Evolutionary conservation across 192 early-diverging fungal genomes (phyloP), one percentile per base, ranked within the genome.

Genomic region (Coemansia sp.): DNA sequence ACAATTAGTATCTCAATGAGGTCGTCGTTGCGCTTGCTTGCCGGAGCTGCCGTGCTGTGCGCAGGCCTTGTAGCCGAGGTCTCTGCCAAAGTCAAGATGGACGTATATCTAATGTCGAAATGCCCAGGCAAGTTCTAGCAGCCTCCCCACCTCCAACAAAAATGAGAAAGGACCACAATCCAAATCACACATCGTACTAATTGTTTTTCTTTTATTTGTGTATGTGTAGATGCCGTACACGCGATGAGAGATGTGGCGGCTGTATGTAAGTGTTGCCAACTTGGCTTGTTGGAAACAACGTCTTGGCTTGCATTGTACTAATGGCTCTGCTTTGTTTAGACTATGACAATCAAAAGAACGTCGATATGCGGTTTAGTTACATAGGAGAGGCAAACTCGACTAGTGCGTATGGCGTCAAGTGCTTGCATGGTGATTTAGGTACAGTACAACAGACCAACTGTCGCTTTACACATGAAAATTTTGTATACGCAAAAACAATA

Each of bases 221-320:
- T 8, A 7, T 17, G 4, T 57, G 34, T 77, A 77, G 73, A 77
- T 39, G 63, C 66, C 0, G 46, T 50, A 13, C 61, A 37, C 3
- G 73, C 58, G 19, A 77, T 77, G 73, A 51, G 43, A 6, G 73
- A 77, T 38, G 7, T 77, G 59, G 60, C 73, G 4, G 73, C 73
- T 13, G 63, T 64, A 4, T 77, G 73, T 70, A 77, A 70, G 73
- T 73, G 52, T 11, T 21, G 14, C 22, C 13, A 51, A 2, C 33
- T 37, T 8, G 7, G 3, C 30, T 4, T 31, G 19, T 25, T 18
- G 23, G 35, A 21, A 19, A 29, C 17, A 13, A 11, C 22, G 41
- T 11, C 3, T 37, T 6, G 13, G 25, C 14, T 46, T 33, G 11
- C 15, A 15, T 33, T 23, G 36, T 4, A 2, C 10, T 19, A 21